A percentile compares a stretch with the other conserved stretches of the same genome.
phyloP scores from a whole-genome alignment of 768 basidiomycete genomes.

The Mycena filopes region DNA sequence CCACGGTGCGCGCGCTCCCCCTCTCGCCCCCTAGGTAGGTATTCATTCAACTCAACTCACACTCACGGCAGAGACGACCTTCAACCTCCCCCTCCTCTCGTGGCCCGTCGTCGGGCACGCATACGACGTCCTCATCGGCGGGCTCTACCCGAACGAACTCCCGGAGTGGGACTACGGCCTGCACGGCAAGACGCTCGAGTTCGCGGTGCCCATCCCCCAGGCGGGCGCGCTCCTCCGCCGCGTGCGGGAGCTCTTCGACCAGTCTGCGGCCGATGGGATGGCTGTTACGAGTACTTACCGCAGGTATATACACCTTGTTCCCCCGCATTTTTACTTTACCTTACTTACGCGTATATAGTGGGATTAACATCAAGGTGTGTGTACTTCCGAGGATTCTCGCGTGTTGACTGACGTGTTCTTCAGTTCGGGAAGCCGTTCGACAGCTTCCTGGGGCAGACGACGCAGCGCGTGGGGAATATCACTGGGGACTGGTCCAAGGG shows the following conservation, averaged over 20 bases:
- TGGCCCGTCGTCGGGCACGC: slow-evolving; percentile 50
- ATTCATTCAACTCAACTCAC: background rate
- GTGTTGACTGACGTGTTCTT: background rate
- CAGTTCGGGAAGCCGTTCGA: slow-evolving; percentile 50
- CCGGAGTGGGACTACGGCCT: slow-evolving; percentile 51
- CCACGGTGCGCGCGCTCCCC: slow-evolving; percentile 42
- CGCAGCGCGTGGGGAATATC: slow-evolving; percentile 41
- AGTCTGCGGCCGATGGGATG: slow-evolving; percentile 45
- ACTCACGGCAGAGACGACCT: slow-evolving; percentile 40
- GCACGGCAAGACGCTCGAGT: slow-evolving; percentile 47
- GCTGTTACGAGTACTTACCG: slow-evolving; percentile 50
- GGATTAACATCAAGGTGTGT: slow-evolving; percentile 49
- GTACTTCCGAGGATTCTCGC: background rate
- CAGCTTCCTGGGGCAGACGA: slow-evolving; percentile 50
- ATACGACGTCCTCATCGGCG: slow-evolving; percentile 51
- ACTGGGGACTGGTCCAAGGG: slow-evolving; percentile 52
- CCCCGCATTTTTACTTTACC: too few relatives aligned
- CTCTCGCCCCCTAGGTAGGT: background rate
- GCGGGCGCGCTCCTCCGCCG: slow-evolving; percentile 45
- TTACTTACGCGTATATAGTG: too few relatives aligned
- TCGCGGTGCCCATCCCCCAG: slow-evolving; percentile 47
- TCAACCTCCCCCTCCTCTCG: slow-evolving; percentile 42
- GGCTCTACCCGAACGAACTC: slow-evolving; percentile 43
- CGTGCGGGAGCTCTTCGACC: slow-evolving; percentile 46
- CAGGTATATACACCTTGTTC: too few relatives aligned